Evolutionary conservation across 345 rosid species (phyloP).

Genomic region (Rhodomyrtus tomentosa): DNA sequence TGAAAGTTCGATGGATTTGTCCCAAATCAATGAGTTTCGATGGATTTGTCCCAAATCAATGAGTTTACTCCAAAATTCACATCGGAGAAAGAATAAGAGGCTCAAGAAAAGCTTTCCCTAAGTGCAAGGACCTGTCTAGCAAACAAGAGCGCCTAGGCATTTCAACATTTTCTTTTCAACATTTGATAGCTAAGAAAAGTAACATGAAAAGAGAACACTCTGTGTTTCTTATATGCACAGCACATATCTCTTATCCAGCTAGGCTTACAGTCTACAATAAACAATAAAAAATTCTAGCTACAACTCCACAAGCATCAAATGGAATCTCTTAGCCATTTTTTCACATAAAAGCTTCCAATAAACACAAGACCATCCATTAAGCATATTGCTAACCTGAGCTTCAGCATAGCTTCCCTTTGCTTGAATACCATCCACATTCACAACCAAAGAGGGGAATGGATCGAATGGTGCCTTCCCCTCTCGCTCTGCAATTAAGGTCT

Average conservation of each 20-base stretch:
- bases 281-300: not conserved
- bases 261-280: not conserved
- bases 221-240: not conserved
- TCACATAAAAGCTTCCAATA: not conserved
- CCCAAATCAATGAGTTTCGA: not conserved
- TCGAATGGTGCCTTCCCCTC: constrained; percentile 52
- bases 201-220: not conserved
- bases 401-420: constrained; percentile 90
- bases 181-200: not conserved
- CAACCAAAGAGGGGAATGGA: constrained; percentile 70
- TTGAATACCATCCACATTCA: constrained; percentile 45
- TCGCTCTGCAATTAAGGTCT: constrained; percentile 39
- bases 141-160: not conserved
- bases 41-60: not conserved
- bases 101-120: not conserved
- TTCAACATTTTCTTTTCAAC: not conserved
- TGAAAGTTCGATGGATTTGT: not conserved
- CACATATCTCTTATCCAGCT: not conserved
- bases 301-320: not conserved
- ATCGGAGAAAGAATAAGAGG: not conserved
- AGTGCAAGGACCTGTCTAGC: not conserved
- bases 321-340: not conserved
- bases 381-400: constrained; percentile 53
- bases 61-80: not conserved
- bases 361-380: not conserved